These are phyloP conservation scores for Ogataea allantospora DNA, from an alignment of 805 yeast species.

Conservation along the genomic window DNA sequence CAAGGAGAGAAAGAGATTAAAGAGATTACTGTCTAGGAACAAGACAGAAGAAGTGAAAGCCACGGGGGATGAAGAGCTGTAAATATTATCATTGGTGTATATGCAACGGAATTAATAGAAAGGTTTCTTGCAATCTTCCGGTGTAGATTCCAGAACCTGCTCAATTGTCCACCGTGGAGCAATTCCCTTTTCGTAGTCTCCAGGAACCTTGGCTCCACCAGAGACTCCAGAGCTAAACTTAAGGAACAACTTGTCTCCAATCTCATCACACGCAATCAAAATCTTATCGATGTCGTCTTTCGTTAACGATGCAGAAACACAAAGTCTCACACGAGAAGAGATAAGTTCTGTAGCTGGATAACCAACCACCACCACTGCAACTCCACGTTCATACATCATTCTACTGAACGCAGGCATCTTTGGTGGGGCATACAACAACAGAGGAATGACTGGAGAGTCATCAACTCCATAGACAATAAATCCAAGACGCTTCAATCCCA, in stretches of 20 bases:
- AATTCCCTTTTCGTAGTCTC: constrained; percentile 50
- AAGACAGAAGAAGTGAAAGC: constrained; percentile 4
- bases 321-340: constrained; percentile 86
- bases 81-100: constrained; percentile 4
- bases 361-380: constrained; percentile 95
- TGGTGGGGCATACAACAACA: constrained; percentile 83
- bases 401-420: constrained; percentile 93
- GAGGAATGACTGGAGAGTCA: constrained; percentile 94
- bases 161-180: constrained; percentile 77
- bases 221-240: constrained; percentile 78
- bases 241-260: constrained; percentile 74
- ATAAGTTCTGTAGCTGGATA: constrained; percentile 96
- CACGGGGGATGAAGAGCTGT: constrained; percentile 1
- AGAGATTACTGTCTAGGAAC: constrained; percentile 32
- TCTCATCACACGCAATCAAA: constrained; percentile 64
- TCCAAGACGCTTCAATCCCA: constrained; percentile 89
- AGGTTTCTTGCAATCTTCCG: constrained; percentile 50
- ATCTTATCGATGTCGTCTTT: constrained; percentile 90
- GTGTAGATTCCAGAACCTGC: constrained; percentile 71
- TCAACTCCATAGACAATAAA: constrained; percentile 93
- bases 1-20: constrained; percentile 45
- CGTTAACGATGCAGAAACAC: constrained; percentile 88
- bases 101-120: constrained; percentile 17
- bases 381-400: constrained; percentile 69
- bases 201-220: constrained; percentile 55